Conservation (phyloP, 192 early-diverging fungal species). For the Chytriomyces sp. region DNA sequence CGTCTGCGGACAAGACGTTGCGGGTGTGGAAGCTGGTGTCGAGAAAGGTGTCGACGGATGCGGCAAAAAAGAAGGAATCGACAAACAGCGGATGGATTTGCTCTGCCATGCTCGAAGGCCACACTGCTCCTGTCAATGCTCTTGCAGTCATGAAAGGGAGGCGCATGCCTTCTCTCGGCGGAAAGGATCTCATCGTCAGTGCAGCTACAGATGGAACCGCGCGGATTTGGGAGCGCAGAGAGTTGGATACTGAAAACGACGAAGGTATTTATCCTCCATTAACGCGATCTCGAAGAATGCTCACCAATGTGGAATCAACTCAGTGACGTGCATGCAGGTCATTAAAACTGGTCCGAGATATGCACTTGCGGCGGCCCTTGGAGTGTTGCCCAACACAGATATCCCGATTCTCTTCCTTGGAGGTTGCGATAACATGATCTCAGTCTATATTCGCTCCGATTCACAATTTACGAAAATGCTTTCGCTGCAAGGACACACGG, state of each 20-base stretch:
- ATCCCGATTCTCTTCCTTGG: conserved; percentile 79
- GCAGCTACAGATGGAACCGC: conserved; percentile 76
- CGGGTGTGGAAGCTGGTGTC: conserved; percentile 71
- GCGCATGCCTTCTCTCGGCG: conserved; percentile 42
- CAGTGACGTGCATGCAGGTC: conserved; percentile 67
- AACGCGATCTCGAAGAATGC: neutral
- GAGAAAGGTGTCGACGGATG: conserved; percentile 4
- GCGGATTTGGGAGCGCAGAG: conserved; percentile 68
- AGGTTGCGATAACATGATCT: conserved; percentile 78
- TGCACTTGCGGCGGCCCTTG: conserved; percentile 69
- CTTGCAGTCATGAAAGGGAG: conserved; percentile 62
- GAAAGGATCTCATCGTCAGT: conserved; percentile 63
- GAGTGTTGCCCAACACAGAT: conserved; percentile 67
- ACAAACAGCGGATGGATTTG: conserved; percentile 57
- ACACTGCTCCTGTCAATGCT: conserved; percentile 68
- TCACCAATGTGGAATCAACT: conserved; percentile 11
- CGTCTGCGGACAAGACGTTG: conserved; percentile 77
- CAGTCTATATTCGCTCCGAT: conserved; percentile 64
- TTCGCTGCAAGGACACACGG: conserved; percentile 84
- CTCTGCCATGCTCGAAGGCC: conserved; percentile 71
- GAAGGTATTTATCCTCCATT: conserved; percentile 3
- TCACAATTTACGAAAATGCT: conserved; percentile 67
- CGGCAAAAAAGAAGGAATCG: neutral
- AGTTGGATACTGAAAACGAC: conserved; percentile 62
- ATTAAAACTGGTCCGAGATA: conserved; percentile 71